Base-by-base conservation (phyloP, 2,329 filamentous ascomycete genomes). In the Diaporthe capsici region DNA sequence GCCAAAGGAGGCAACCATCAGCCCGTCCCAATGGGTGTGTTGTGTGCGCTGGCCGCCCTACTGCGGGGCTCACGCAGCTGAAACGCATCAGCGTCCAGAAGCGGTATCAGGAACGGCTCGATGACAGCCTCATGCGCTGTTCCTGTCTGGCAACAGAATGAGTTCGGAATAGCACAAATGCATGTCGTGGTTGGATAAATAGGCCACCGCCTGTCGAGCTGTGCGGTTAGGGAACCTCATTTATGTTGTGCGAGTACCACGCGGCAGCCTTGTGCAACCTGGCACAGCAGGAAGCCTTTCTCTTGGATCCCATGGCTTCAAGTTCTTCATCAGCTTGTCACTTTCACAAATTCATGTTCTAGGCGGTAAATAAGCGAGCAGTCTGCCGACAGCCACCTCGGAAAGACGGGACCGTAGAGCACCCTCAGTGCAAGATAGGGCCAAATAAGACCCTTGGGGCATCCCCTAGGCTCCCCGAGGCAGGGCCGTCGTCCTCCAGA, bases 41-140 rank as follows among this genome's bases (percentile, higher is more conserved):
- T 73, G 57, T 51, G 60, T 51, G 60, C 31, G 60, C 31, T 67
- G 55, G 39, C 55, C 49, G 51, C 31, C 55, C 60, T 44, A 72
- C 47, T 75, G 70, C 63, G 61, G 70, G 73, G 53, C 75, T 75
- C 53, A 61, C 58, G 67, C 65, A 73, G 71, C 58, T 42, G 31
- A 61, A 47, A 71, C 73, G 55, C 65, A 71, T n/a, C 58, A 39
- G n/a, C 22, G 60, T 71, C 65, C 65, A 74, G 55, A 60, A 71
- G 37, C 31, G 58, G 71, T 63, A 44, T 65, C 58, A 55, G 61
- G 47, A 65, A 73, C 58, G 47, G 70, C 55, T 55, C 37, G 71
- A 34, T 42, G 57, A 53, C 71, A 65, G 71, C 70, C 70, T 60
- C 58, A 28, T n/a, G 17, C 55, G 51, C 47, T 22, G 58, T 34